A percentile compares a stretch with the other conserved stretches of the same genome.
These are phyloP conservation scores for Solanum hybrid DNA, from an alignment of 305 asterid species.

Conservation along the genomic window DNA sequence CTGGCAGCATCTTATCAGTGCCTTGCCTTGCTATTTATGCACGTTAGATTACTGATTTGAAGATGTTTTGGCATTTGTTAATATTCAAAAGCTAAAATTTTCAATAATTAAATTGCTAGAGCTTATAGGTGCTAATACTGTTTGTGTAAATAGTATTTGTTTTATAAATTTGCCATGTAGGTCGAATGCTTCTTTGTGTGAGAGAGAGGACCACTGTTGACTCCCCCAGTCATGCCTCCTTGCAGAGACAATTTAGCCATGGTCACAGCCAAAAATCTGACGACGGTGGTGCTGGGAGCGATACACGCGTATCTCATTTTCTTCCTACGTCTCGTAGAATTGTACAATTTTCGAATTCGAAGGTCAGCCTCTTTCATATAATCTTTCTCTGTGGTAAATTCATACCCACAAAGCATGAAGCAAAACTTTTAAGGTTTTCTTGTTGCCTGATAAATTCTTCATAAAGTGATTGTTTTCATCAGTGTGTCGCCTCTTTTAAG, in stretches of 20 bases:
- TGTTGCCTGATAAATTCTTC: not conserved
- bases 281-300: slow-evolving; percentile 68
- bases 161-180: slow-evolving; percentile 21
- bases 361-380: slow-evolving; percentile 34
- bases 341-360: slow-evolving; percentile 92
- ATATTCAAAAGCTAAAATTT: not conserved
- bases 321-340: slow-evolving; percentile 96
- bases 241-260: slow-evolving; percentile 91
- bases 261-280: slow-evolving; percentile 84
- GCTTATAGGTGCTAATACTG: not conserved
- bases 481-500: not conserved
- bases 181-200: slow-evolving; percentile 98
- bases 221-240: slow-evolving; percentile 65
- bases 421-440: not conserved
- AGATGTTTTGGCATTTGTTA: not conserved
- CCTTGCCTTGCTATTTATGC: not conserved
- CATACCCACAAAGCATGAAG: not conserved
- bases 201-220: slow-evolving; percentile 79
- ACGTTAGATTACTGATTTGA: not conserved
- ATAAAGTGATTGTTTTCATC: not conserved
- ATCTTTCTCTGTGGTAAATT: not conserved
- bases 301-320: slow-evolving; percentile 88
- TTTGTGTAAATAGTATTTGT: not conserved
- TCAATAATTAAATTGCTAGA: not conserved
- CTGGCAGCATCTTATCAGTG: not conserved